Conservation (phyloP, 2,329 filamentous ascomycete genomes). For the Colletotrichum sublineola region DNA sequence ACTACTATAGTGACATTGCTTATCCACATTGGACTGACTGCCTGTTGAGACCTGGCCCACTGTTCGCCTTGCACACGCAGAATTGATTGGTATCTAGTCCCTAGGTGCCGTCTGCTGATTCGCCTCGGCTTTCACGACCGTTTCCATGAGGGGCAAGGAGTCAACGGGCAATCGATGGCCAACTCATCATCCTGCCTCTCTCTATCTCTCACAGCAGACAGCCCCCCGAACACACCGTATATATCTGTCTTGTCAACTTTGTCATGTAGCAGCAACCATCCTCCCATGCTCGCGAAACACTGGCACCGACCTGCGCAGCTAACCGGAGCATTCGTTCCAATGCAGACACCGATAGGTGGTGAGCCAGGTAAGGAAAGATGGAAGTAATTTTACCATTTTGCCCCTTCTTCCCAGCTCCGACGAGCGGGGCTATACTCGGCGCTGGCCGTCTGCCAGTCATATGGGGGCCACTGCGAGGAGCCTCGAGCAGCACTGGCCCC, state of each 20-base stretch:
- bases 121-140: conserved; percentile 15
- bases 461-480: conserved; percentile 24
- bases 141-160: conserved; percentile 20
- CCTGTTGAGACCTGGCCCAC: conserved; percentile 11
- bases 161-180: conserved; percentile 20
- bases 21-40: background rate
- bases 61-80: conserved; percentile 19
- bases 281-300: too few species aligned
- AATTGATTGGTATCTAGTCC: background rate
- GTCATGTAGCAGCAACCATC: background rate
- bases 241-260: background rate
- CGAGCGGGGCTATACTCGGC: conserved; percentile 24
- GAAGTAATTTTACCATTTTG: background rate
- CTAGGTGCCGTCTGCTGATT: conserved; percentile 27
- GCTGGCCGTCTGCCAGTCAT: conserved; percentile 34
- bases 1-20: conserved; percentile 2
- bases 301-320: too few species aligned
- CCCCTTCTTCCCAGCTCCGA: background rate
- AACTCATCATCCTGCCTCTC: conserved; percentile 12
- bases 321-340: background rate
- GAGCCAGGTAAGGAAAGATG: background rate
- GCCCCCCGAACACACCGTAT: conserved; percentile 10
- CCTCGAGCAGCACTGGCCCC: conserved; percentile 26
- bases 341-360: background rate
- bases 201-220: background rate